These are phyloP conservation scores for Galerina sulciceps DNA, from an alignment of 768 basidiomycete species.

Conservation along the genomic window DNA sequence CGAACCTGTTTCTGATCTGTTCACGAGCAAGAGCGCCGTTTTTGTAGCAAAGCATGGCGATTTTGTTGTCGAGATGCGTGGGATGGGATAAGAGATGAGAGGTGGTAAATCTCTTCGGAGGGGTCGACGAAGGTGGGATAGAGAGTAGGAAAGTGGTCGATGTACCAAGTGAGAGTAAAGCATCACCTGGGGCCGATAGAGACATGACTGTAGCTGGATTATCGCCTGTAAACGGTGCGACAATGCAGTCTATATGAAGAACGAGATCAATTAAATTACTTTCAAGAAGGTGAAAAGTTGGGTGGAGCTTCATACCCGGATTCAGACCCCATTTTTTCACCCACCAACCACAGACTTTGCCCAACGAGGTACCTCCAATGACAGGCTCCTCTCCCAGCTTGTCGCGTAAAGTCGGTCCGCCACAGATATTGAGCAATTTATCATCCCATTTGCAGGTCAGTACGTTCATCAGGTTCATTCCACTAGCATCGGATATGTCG, in stretches of 20 bases:
- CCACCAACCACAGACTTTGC: constrained; percentile 72
- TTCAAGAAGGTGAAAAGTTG: not conserved
- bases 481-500: constrained; percentile 88
- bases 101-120: constrained; percentile 72
- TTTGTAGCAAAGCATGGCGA: constrained; percentile 93
- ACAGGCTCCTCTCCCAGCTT: constrained; percentile 83
- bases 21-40: constrained; percentile 85
- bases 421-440: constrained; percentile 65
- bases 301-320: constrained; percentile 45
- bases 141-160: constrained; percentile 87
- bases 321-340: constrained; percentile 76
- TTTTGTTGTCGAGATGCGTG: constrained; percentile 61
- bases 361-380: constrained; percentile 69
- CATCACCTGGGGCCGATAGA: constrained; percentile 77
- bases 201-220: constrained; percentile 86
- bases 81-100: constrained; percentile 80
- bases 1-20: constrained; percentile 70
- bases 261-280: not conserved
- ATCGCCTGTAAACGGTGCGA: constrained; percentile 89
- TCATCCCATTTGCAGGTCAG: constrained; percentile 77
- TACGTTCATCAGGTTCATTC: constrained; percentile 89
- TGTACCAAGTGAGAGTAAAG: constrained; percentile 85
- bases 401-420: constrained; percentile 62
- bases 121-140: constrained; percentile 63
- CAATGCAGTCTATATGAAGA: constrained; percentile 59